Conservation (phyloP, 352 stramenopile genomes). For the Elongisporangium prolatum region DNA sequence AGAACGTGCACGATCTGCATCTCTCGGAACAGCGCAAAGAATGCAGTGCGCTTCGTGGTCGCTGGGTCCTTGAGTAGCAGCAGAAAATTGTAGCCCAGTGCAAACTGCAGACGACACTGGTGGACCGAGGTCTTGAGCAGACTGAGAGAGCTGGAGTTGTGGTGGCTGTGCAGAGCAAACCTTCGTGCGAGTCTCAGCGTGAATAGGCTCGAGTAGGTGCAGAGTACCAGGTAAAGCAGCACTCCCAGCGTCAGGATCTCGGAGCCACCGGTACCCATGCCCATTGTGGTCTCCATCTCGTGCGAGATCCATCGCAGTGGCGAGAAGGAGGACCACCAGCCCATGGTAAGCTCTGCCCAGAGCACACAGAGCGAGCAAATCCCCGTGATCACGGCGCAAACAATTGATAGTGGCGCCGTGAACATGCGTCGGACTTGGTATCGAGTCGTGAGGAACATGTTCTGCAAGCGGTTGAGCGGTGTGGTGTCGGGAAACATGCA, state of each 20-base stretch:
- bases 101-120: constrained; percentile 67
- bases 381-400: constrained; percentile 18
- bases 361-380: constrained; percentile 46
- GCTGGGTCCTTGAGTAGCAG: constrained; percentile 37
- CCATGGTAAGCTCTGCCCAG: constrained; percentile 67
- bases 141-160: constrained; percentile 54
- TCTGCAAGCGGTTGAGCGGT: constrained; percentile 21
- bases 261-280: constrained; percentile 12
- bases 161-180: constrained; percentile 39
- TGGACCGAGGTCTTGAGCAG: constrained; percentile 59
- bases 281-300: constrained; percentile 20
- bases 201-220: constrained; percentile 57
- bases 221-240: constrained; percentile 56
- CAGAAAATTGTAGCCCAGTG: constrained; percentile 62
- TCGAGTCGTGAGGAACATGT: constrained; percentile 11
- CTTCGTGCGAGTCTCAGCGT: constrained; percentile 46
- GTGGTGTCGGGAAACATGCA: constrained; percentile 38
- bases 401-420: constrained; percentile 22
- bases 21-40: constrained; percentile 44
- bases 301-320: constrained; percentile 3
- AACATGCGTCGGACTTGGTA: constrained; percentile 21
- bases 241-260: constrained; percentile 39
- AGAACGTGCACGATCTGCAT: constrained; percentile 58
- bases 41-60: constrained; percentile 41
- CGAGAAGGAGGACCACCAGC: constrained; percentile 20